phyloP scores from a whole-genome alignment of 1,139 yeast genomes.

The Magnusiomyces magnusii region DNA sequence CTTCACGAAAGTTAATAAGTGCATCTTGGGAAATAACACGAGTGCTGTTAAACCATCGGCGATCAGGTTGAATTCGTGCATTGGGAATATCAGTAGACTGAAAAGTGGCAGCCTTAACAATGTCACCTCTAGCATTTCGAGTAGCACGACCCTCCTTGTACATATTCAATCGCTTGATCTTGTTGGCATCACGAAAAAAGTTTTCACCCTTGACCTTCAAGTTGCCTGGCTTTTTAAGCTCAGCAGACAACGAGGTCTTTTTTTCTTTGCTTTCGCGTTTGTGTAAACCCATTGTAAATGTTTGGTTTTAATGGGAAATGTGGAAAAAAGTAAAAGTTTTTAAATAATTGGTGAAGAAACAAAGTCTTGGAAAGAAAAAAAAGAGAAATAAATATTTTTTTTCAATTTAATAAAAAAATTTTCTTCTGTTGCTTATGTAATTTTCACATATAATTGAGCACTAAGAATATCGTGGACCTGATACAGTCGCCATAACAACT shows the following conservation, averaged over 20 bases:
- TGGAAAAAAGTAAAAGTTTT: not conserved
- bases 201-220: conserved; percentile 94
- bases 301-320: not conserved
- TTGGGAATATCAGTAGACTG: conserved; percentile 84
- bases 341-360: not conserved
- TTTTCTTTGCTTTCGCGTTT: conserved; percentile 62
- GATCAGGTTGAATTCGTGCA: conserved; percentile 93
- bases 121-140: conserved; percentile 81
- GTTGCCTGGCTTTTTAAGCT: conserved; percentile 45
- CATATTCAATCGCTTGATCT: conserved; percentile 85
- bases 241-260: conserved; percentile 53
- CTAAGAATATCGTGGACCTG: conserved; percentile 2
- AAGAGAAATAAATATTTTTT: not conserved
- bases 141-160: conserved; percentile 86
- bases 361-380: conserved; percentile 5
- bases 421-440: not conserved
- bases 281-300: conserved; percentile 67
- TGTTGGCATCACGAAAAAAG: conserved; percentile 87
- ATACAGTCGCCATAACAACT: not conserved
- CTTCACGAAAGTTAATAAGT: conserved; percentile 85
- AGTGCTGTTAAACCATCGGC: conserved; percentile 97
- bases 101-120: conserved; percentile 76
- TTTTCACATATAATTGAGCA: not conserved
- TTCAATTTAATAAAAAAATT: not conserved
- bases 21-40: conserved; percentile 98